Base-by-base conservation (phyloP, 75 land plant genomes). In the Selaginella tamariscina region DNA sequence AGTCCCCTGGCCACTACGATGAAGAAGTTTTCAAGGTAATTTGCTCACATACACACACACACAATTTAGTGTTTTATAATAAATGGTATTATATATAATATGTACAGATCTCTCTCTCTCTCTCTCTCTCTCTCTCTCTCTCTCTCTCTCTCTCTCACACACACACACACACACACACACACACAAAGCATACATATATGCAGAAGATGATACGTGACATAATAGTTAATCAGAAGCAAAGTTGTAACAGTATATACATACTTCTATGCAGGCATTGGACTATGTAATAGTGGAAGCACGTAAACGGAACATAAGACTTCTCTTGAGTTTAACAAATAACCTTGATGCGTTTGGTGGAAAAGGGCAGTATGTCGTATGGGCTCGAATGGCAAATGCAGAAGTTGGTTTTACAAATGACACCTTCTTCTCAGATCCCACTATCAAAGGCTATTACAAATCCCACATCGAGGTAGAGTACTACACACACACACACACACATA, bases 291-390 rank as follows among this genome's bases (percentile, higher is more conserved):
- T 71, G 66, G 86, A 88, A 75, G 98, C 98, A 31, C 74, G 74
- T 65, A 74, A 68, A 54, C 67, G 79, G 54, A 85, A 85, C 55
- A 81, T 93, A 29, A 80, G 90, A 72, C 80, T 93, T 0, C 74
- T 93, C 54, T 68, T 93, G 55, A 78, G 88, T 22, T 72, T 93
- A 23, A 72, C 55, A 0, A 89, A 93, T 74, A 93, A 93, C 65
- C 88, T 89, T 89, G 86, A 83, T 0, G 87, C 81, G 29, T 93
- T 82, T 73, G 85, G 76, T 55, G 98, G 98, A 24, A 93, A 86
- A 68, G 54, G 81, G 9, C 90, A 93, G 75, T 93, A 93, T 64
- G 85, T 89, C 13, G 77, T 81, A 55, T 93, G 98, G 98, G 98
- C 84, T 27, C 78, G 74, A 55, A 75, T 70, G 33, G 87, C 69